Conservation (phyloP, 2,329 filamentous ascomycete genomes). For the Penicillium sp. region DNA sequence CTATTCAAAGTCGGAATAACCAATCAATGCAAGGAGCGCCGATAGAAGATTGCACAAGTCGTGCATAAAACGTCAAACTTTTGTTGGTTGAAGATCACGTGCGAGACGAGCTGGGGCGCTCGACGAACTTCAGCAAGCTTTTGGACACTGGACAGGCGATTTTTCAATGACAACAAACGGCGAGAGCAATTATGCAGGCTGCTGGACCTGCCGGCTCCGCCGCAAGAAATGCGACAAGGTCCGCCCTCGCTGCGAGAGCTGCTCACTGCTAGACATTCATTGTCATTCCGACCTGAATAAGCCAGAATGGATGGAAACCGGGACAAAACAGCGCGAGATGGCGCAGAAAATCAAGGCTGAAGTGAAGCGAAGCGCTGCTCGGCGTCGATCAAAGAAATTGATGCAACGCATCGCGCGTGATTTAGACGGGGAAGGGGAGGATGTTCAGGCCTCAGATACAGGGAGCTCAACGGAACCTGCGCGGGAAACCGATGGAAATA, state of each 20-base stretch:
- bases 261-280: conserved; percentile 59
- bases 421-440: background rate
- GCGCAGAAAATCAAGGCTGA: conserved; percentile 61
- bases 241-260: conserved; percentile 58
- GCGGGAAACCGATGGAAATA: background rate
- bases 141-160: background rate
- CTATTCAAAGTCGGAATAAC: background rate
- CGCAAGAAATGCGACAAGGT: conserved; percentile 66
- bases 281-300: conserved; percentile 60
- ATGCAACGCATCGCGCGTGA: conserved; percentile 1
- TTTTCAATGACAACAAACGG: background rate
- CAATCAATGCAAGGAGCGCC: background rate
- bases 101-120: too few relatives aligned
- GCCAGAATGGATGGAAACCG: conserved; percentile 64
- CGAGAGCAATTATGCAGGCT: conserved; percentile 32
- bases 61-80: background rate
- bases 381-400: conserved; percentile 37
- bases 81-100: too few relatives aligned
- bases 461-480: background rate
- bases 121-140: background rate
- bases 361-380: conserved; percentile 60
- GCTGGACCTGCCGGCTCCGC: conserved; percentile 66
- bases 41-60: background rate
- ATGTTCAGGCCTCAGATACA: background rate
- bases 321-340: conserved; percentile 53